Evolutionary conservation across 352 stramenopile genomes (phyloP).

Genomic region (Globisporangium rhizosaccharum): DNA sequence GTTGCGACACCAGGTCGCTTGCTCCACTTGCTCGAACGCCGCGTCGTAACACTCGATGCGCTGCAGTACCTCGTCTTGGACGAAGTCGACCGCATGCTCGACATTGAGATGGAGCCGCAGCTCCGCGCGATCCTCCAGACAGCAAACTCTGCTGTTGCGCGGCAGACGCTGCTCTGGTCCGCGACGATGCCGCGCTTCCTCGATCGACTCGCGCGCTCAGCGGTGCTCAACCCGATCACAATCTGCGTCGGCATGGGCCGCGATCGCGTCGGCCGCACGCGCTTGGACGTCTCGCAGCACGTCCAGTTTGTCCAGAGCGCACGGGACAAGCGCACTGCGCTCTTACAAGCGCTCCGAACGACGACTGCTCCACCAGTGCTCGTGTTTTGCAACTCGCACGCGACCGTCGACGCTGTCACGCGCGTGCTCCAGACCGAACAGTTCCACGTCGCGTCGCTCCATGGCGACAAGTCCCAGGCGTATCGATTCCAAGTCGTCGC

Average conservation of each 20-base stretch:
- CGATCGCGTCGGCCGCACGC: conserved; percentile 26
- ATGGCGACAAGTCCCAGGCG: conserved; percentile 84
- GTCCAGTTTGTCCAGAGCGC: conserved; percentile 51
- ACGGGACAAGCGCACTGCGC: conserved; percentile 29
- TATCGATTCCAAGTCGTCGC: conserved; percentile 46
- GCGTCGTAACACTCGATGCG: conserved; percentile 21
- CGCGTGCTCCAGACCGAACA: conserved; percentile 91
- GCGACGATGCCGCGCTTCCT: conserved; percentile 92
- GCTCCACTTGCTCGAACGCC: conserved; percentile 33
- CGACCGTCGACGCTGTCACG: conserved; percentile 91
- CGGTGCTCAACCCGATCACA: conserved; percentile 91
- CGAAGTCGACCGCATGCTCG: conserved; percentile 96
- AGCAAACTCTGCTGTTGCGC: neutral
- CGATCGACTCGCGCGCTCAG: conserved; percentile 87
- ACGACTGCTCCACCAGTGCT: conserved; percentile 91
- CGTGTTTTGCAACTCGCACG: conserved; percentile 97
- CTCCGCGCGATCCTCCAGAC: conserved; percentile 90
- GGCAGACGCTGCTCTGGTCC: conserved; percentile 91
- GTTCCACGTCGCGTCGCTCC: conserved; percentile 93
- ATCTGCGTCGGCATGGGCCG: conserved; percentile 82
- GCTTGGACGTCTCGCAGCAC: conserved; percentile 88
- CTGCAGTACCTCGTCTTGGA: conserved; percentile 88
- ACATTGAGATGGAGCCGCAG: conserved; percentile 89
- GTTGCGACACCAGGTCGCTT: conserved; percentile 57
- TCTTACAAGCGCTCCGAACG: conserved; percentile 50